phyloP scores from a whole-genome alignment of 805 yeast genomes.

The Blastobotrys parvus region DNA sequence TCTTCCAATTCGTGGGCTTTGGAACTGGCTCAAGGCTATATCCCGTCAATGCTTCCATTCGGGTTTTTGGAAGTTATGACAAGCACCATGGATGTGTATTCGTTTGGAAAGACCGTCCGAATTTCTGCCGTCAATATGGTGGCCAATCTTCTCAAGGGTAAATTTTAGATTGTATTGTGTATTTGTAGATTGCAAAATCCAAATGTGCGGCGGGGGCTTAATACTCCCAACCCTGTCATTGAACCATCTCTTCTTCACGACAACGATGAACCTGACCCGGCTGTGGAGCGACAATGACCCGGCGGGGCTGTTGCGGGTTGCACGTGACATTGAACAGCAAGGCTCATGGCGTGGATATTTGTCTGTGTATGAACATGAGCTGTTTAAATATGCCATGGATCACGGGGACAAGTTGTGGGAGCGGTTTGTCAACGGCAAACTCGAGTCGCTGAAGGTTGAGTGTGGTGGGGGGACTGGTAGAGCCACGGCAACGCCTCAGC shows the following conservation, averaged over 20 bases:
- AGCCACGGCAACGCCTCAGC: background rate
- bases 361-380: conserved; percentile 30
- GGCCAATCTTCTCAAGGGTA: conserved; percentile 56
- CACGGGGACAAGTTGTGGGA: conserved; percentile 28
- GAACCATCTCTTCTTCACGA: background rate
- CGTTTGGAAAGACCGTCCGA: conserved; percentile 60
- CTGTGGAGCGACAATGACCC: conserved; percentile 17
- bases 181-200: too few species aligned
- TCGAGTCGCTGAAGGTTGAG: conserved; percentile 18
- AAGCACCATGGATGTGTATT: conserved; percentile 70
- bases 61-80: conserved; percentile 76
- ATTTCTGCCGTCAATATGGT: conserved; percentile 76
- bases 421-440: conserved; percentile 24
- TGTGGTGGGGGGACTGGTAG: background rate
- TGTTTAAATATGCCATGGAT: conserved; percentile 26
- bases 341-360: conserved; percentile 30
- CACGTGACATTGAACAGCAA: conserved; percentile 21
- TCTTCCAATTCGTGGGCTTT: conserved; percentile 75
- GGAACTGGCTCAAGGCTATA: conserved; percentile 98
- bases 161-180: conserved; percentile 38
- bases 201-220: background rate
- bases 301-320: conserved; percentile 15
- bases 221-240: background rate
- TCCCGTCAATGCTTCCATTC: conserved; percentile 95
- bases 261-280: conserved; percentile 4